Conservation (phyloP, 495 filamentous ascomycete genomes). For the Xylaria acuta region DNA sequence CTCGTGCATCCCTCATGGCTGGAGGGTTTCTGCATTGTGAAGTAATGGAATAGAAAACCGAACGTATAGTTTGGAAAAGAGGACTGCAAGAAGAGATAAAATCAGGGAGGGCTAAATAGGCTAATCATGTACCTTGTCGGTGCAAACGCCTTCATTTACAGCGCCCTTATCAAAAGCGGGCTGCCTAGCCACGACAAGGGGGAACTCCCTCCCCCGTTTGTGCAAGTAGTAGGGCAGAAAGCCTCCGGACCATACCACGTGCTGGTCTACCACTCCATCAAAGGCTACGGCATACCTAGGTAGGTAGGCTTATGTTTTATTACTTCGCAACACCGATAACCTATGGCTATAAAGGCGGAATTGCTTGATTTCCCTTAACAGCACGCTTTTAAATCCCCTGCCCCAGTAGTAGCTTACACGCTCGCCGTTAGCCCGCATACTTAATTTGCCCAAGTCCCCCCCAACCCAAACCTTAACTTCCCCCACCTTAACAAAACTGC, state of each 20-base stretch:
- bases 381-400: not conserved
- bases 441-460: not conserved
- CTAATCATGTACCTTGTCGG: too few species aligned
- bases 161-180: not conserved
- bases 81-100: not conserved
- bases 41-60: not conserved
- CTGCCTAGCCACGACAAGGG: not conserved
- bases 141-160: too few species aligned
- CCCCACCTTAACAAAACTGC: not conserved
- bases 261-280: too few species aligned
- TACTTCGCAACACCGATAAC: not conserved
- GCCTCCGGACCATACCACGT: not conserved
- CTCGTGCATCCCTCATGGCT: not conserved
- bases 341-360: not conserved
- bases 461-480: too few species aligned
- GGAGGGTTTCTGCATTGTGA: not conserved
- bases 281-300: too few species aligned
- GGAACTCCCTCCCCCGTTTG: not conserved
- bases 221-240: not conserved
- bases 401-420: not conserved
- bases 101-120: too few species aligned
- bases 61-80: not conserved
- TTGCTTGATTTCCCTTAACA: not conserved
- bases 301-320: too few species aligned
- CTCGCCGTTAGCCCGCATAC: not conserved